Evolutionary conservation across 495 filamentous ascomycete species (phyloP).

Genomic region (Penicillium lagena): DNA sequence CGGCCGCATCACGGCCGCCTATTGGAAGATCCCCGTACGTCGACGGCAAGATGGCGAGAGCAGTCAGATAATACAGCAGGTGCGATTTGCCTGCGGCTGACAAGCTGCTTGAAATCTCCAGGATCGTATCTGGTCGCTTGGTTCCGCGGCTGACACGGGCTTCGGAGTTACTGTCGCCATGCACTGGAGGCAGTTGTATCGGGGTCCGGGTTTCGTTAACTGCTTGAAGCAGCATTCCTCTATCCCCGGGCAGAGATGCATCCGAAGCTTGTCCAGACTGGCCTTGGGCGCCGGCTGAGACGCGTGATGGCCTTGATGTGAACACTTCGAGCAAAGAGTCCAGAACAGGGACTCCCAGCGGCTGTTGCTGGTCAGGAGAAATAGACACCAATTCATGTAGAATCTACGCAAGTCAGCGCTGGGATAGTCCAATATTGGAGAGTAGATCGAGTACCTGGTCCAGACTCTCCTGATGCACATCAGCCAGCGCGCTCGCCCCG

Average conservation of each 20-base stretch:
- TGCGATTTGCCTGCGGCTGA: constrained; percentile 59
- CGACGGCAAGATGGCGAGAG: constrained; percentile 51
- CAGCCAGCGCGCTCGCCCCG: constrained; percentile 58
- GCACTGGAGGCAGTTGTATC: too few relatives aligned
- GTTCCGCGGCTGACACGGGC: constrained; percentile 2
- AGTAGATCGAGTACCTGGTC: constrained; percentile 50
- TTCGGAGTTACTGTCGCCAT: too few relatives aligned
- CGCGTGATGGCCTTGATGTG: constrained; percentile 12
- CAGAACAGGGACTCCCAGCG: constrained; percentile 39
- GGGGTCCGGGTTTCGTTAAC: background rate
- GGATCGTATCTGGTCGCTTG: constrained; percentile 34
- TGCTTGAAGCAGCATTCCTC: constrained; percentile 10
- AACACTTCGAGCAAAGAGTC: constrained; percentile 45
- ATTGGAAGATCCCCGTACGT: constrained; percentile 22
- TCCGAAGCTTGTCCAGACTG: background rate
- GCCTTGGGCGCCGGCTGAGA: background rate
- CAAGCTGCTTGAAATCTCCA: constrained; percentile 51
- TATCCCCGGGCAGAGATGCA: constrained; percentile 3
- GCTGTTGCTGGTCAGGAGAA: constrained; percentile 7
- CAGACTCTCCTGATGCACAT: constrained; percentile 58
- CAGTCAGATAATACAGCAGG: constrained; percentile 61
- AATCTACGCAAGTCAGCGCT: constrained; percentile 22
- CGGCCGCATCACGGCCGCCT: constrained; percentile 48
- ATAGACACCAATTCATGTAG: constrained; percentile 39
- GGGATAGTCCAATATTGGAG: background rate